A percentile compares a stretch with the other conserved stretches of the same genome.
These are phyloP conservation scores for Beauveria sp. DNA, from an alignment of 2,329 filamentous ascomycete genomes.

Conservation along the genomic window DNA sequence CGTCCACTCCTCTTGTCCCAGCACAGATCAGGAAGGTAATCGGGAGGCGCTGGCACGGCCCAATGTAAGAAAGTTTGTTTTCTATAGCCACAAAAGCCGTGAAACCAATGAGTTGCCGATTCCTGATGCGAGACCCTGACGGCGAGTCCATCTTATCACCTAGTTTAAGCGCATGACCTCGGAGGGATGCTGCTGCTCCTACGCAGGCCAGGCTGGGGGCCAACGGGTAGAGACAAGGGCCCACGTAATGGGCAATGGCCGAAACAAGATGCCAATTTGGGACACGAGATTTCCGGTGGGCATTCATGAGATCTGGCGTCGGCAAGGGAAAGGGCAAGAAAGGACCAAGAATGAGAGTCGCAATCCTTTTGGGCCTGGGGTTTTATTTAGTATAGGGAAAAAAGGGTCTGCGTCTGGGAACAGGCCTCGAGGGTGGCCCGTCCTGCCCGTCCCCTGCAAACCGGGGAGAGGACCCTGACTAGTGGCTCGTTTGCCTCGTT, in stretches of 20 bases:
- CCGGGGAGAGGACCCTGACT: too few relatives aligned
- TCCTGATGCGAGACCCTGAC: neutral
- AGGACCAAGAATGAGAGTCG: neutral
- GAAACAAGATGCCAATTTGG: constrained; percentile 21
- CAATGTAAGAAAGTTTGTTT: too few relatives aligned
- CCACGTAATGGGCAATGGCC: constrained; percentile 1
- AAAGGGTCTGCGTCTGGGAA: neutral
- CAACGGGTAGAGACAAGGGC: neutral
- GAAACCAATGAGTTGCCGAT: neutral
- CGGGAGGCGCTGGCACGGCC: neutral
- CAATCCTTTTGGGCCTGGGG: neutral
- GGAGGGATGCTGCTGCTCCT: too few relatives aligned
- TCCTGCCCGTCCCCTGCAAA: too few relatives aligned
- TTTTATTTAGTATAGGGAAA: neutral
- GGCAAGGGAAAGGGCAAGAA: neutral
- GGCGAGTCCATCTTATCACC: neutral
- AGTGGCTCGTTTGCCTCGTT: too few relatives aligned
- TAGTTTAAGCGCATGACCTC: too few relatives aligned
- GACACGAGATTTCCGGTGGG: constrained; percentile 22
- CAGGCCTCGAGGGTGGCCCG: neutral
- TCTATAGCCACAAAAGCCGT: neutral
- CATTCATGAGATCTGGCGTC: constrained; percentile 1
- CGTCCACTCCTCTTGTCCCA: neutral
- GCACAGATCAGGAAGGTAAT: neutral
- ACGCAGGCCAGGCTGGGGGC: too few relatives aligned